A percentile compares a stretch with the other conserved stretches of the same genome.
Conservation (phyloP, 352 stramenopile genomes). For the Phytophthora ramorum region DNA sequence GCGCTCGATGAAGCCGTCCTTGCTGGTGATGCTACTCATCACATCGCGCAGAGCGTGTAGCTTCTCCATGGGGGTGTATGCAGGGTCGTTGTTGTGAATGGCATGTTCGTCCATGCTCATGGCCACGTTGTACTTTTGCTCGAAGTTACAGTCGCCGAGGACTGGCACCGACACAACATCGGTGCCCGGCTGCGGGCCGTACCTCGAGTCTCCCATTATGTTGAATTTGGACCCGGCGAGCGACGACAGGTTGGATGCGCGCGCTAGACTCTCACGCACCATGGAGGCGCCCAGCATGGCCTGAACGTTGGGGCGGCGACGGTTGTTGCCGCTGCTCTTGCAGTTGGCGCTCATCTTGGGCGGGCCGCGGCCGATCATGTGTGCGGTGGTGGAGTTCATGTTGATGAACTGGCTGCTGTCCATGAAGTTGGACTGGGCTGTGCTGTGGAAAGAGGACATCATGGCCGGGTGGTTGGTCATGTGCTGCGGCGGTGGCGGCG, state of each 20-base stretch:
- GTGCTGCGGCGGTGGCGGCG: conserved; percentile 7
- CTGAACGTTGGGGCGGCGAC: conserved; percentile 65
- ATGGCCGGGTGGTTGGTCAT: conserved; percentile 4
- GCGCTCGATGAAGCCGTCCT: conserved; percentile 70
- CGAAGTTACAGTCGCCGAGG: conserved; percentile 70
- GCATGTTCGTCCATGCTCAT: conserved; percentile 63
- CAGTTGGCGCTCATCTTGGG: conserved; percentile 39
- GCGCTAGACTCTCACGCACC: conserved; percentile 58
- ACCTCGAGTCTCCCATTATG: conserved; percentile 14
- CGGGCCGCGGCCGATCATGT: conserved; percentile 36
- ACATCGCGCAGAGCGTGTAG: conserved; percentile 76
- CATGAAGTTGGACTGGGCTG: conserved; percentile 62
- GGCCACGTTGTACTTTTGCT: conserved; percentile 70
- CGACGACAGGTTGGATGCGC: conserved; percentile 52
- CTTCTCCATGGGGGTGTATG: conserved; percentile 61
- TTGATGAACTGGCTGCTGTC: conserved; percentile 63
- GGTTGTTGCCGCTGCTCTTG: conserved; percentile 35
- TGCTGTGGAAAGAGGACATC: conserved; percentile 37
- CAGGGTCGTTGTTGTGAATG: conserved; percentile 23
- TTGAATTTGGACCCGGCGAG: conserved; percentile 33
- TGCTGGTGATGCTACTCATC: conserved; percentile 74
- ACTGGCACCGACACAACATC: conserved; percentile 72
- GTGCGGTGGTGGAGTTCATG: conserved; percentile 40
- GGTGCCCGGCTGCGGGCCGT: conserved; percentile 55
- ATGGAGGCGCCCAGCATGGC: conserved; percentile 74